Base-by-base conservation (phyloP, 2,329 filamentous ascomycete genomes). In the Colletotrichum theobromicola region DNA sequence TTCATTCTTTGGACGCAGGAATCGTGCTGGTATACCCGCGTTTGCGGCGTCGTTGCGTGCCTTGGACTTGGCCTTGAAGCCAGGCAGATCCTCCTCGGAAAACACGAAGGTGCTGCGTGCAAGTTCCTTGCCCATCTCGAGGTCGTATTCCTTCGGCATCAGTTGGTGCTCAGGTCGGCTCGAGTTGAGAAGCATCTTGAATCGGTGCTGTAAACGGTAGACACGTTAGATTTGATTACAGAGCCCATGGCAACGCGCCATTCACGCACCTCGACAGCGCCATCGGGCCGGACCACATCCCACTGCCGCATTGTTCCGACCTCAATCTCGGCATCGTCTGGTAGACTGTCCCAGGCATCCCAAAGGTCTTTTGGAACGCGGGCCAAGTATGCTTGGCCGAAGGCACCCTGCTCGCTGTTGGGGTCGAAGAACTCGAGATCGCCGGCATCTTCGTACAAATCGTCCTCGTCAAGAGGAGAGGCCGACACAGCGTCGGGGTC, bases 121-220 rank as follows among this genome's bases (percentile, higher is more conserved):
- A 57, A 76, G 67, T 18, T 77, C 76, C 32, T 88, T 87, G 70
- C 85, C 92, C 61, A 95, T 88, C 61, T 95, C 92, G 72, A 98
- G 86, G 77, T 95, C 91, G 84, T 98, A 99, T 80, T 98, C 95
- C 80, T 95, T 95, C 13, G 96, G 95, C n/a, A 98, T 88, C 7
- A 89, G 86, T 78, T 93, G 90, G 81, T 98, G 95, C 76, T 92
- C 88, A 9, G 90, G 87, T 65, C 93, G 87, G 66, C 92, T 88
- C 26, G 88, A 88, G 79, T 89, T 87, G 57, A 98, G 88, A 76
- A 95, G 90, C 85, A 98, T 94, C 82, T 93, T 84, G 76, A 89
- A 84, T 72, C 87, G 87, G 75, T 85, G 83, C 81, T 87, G 76
- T 60, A 18, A 42, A 21, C 10, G 12, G 6, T 8, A 8, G 16